Percentiles rank a stretch among this genome's conserved stretches.
These are phyloP conservation scores for Coniochaeta pulveracea DNA, from an alignment of 2,329 filamentous ascomycete genomes.

Conservation along the genomic window DNA sequence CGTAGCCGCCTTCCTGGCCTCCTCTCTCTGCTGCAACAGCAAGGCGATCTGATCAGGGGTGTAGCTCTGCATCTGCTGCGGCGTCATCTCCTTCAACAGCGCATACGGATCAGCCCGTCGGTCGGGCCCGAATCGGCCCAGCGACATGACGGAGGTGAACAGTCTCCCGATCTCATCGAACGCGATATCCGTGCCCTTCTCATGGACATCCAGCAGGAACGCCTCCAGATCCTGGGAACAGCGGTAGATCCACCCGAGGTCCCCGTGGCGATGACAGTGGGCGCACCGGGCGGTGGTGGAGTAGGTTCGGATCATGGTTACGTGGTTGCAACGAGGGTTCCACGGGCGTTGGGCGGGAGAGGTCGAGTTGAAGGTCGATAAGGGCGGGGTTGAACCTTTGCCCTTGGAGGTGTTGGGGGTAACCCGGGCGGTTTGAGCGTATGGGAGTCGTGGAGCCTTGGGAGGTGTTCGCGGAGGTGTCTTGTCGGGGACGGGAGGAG, in stretches of 20 bases:
- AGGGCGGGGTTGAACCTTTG: background rate
- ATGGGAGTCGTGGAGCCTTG: no score
- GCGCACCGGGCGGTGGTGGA: constrained; percentile 40
- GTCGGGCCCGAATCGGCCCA: constrained; percentile 27
- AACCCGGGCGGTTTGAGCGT: no score
- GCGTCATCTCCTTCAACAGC: constrained; percentile 31
- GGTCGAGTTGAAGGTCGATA: constrained; percentile 6
- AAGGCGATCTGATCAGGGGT: constrained; percentile 31
- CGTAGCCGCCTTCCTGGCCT: no score
- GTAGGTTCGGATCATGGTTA: constrained; percentile 56
- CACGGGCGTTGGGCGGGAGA: constrained; percentile 1
- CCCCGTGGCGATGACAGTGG: constrained; percentile 41
- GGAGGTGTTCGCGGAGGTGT: background rate
- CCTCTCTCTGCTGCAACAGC: constrained; percentile 37
- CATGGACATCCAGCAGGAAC: constrained; percentile 23
- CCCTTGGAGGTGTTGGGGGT: background rate
- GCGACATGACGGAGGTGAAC: constrained; percentile 20
- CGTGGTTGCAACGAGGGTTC: constrained; percentile 46
- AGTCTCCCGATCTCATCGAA: constrained; percentile 24
- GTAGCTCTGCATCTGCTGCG: constrained; percentile 31
- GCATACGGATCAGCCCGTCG: constrained; percentile 29
- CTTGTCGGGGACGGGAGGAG: background rate
- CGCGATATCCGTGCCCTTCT: constrained; percentile 11
- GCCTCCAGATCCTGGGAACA: constrained; percentile 54
- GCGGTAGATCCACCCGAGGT: constrained; percentile 61